Base-by-base conservation (phyloP, 129 eudicot species). In the Lonicera japonica region DNA sequence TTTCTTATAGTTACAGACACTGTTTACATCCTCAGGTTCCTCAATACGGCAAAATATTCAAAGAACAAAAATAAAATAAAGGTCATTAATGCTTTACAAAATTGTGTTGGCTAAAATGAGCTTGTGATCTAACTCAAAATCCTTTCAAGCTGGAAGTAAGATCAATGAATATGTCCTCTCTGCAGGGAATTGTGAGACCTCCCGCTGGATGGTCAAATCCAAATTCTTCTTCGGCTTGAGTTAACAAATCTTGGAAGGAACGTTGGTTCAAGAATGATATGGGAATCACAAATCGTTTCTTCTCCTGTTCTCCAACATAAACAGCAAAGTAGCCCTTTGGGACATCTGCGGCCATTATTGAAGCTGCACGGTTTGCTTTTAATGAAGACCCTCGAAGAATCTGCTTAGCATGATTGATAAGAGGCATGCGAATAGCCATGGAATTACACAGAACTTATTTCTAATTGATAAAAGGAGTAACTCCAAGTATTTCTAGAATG, bases 251-350 rank as follows among this genome's bases (percentile, higher is more conserved):
- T 20, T 61, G 80, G 40, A 74, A 79, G 1, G 58, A 63, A 61
- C 67, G 74, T 8, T 74, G 58, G 71, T 69, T 79, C 21, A 74
- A 58, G 25, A 60, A 79, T 11, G 84, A 74, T 45, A 74, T 11
- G 2, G 78, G 78, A 10, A 75, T 68, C 20, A 75, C 60, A 70
- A 58, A 78, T 15, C 85, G 59, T 67, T 70, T 87, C 68, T 57
- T 83, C 23, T 75, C 67, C 22, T 61, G 39, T 21, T 80, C 85
- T 11, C 90, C 90, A 17, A 86, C 82, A 66, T 83, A 86, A 34
- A 83, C 79, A 18, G 77, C 78, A 69, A 80, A 68, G 56, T 55
- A 69, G 16, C 95, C 90, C 63, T 83, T 86, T 5, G 95, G 95
- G 12, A 82, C 78, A 39, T 69, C 66, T 25, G 39, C 34, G 46